phyloP scores from a whole-genome alignment of 345 rosid species.

The Anacardium occidentale region DNA sequence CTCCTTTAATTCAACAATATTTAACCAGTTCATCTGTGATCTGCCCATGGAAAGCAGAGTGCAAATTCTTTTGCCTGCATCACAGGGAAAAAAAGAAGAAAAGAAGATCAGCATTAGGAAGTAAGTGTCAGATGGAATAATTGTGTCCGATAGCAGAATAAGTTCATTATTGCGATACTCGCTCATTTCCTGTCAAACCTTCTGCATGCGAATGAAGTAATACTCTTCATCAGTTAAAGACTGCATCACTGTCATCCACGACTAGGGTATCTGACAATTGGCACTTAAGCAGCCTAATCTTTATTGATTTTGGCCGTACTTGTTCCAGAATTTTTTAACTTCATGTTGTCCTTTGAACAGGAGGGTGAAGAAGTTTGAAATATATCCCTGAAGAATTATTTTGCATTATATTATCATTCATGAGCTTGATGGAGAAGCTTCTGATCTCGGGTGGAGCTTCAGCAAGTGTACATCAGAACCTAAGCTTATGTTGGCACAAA shows the following conservation, averaged over 20 bases:
- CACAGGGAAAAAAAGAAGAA: not conserved
- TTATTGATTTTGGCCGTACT: too few relatives aligned
- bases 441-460: not conserved
- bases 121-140: not conserved
- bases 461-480: too few relatives aligned
- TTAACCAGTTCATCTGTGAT: too few relatives aligned
- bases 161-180: conserved; percentile 7
- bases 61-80: conserved; percentile 46
- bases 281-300: too few relatives aligned
- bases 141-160: not conserved
- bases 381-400: not conserved
- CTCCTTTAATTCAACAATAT: too few relatives aligned
- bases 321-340: not conserved
- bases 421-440: conserved; percentile 2
- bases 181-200: conserved; percentile 27
- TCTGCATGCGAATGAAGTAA: conserved; percentile 54
- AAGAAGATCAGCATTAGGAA: conserved; percentile 5
- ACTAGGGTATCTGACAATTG: too few relatives aligned
- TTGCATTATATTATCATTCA: too few relatives aligned
- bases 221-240: conserved; percentile 30
- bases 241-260: too few relatives aligned
- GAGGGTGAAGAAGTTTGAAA: not conserved
- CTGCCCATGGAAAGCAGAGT: not conserved
- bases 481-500: too few relatives aligned
- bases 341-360: not conserved